phyloP scores from a whole-genome alignment of 768 basidiomycete genomes.

The Calocybe cyanea region DNA sequence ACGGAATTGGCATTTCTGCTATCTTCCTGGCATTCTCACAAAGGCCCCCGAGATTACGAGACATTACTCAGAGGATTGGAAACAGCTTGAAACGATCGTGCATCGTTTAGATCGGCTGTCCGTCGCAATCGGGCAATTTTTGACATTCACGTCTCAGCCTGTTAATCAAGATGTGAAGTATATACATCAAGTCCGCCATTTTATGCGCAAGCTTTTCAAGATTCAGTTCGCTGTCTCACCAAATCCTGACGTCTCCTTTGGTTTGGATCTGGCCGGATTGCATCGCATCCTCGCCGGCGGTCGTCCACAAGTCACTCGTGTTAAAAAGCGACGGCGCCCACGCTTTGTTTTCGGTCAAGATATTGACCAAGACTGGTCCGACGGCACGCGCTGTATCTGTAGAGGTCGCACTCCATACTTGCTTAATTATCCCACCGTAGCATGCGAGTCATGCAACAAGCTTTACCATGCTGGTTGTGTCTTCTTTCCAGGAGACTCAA shows the following conservation, averaged over 20 bases:
- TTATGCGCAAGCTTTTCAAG: slow-evolving; percentile 86
- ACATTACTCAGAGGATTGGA: slow-evolving; percentile 78
- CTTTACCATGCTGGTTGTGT: slow-evolving; percentile 75
- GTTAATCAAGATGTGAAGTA: slow-evolving; percentile 73
- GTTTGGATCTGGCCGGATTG: slow-evolving; percentile 76
- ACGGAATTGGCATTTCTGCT: slow-evolving; percentile 81
- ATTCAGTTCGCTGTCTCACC: slow-evolving; percentile 88
- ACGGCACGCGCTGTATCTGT: slow-evolving; percentile 80
- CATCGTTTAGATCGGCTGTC: slow-evolving; percentile 76
- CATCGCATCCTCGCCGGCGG: slow-evolving; percentile 77
- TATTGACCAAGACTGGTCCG: slow-evolving; percentile 65
- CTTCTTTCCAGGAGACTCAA: slow-evolving; percentile 53
- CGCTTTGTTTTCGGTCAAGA: slow-evolving; percentile 78
- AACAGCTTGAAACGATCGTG: slow-evolving; percentile 74
- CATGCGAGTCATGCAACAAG: slow-evolving; percentile 63
- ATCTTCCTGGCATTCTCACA: slow-evolving; percentile 64
- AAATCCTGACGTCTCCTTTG: slow-evolving; percentile 76
- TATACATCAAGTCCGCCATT: slow-evolving; percentile 81
- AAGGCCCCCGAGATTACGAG: slow-evolving; percentile 77
- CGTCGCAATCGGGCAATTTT: slow-evolving; percentile 73
- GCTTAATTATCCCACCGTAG: slow-evolving; percentile 56
- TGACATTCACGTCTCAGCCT: slow-evolving; percentile 65
- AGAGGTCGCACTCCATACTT: slow-evolving; percentile 63
- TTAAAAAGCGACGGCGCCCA: slow-evolving; percentile 55
- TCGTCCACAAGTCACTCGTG: slow-evolving; percentile 45